phyloP scores from a whole-genome alignment of 1,139 yeast species.

The Candida glucosophila region DNA sequence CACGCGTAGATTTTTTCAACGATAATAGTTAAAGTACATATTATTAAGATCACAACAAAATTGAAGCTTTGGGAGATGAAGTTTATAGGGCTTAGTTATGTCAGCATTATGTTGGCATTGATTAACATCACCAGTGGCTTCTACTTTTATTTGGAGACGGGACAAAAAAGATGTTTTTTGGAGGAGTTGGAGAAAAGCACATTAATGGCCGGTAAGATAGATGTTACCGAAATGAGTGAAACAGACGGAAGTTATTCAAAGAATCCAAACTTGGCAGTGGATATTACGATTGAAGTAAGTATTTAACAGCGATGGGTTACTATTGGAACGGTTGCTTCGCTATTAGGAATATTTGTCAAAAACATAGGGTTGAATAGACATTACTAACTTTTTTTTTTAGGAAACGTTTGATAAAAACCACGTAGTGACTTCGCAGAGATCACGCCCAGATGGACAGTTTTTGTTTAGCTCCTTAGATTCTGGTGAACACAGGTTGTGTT shows the following conservation, averaged over 20 bases:
- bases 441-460: conserved; percentile 32
- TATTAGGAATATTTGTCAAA: background rate
- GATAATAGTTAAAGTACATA: background rate
- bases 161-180: conserved; percentile 38
- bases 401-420: conserved; percentile 44
- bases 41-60: background rate
- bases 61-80: background rate
- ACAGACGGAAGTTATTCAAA: conserved; percentile 20
- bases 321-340: background rate
- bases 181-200: conserved; percentile 37
- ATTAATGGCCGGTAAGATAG: conserved; percentile 37
- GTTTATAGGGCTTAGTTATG: too few species aligned
- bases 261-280: conserved; percentile 25
- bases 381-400: conserved; percentile 15
- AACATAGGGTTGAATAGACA: background rate
- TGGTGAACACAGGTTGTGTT: conserved; percentile 43
- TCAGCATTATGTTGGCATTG: too few species aligned
- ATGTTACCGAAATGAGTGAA: conserved; percentile 31
- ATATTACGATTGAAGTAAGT: conserved; percentile 33
- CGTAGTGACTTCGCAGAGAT: conserved; percentile 33
- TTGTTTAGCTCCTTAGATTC: conserved; percentile 34
- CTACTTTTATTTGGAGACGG: conserved; percentile 39
- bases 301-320: too few species aligned
- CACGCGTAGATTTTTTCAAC: conserved; percentile 7
- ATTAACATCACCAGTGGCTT: conserved; percentile 20